Evolutionary conservation across 2,329 filamentous ascomycete species (phyloP).

Genomic region (Ilyonectria mors-panacis): DNA sequence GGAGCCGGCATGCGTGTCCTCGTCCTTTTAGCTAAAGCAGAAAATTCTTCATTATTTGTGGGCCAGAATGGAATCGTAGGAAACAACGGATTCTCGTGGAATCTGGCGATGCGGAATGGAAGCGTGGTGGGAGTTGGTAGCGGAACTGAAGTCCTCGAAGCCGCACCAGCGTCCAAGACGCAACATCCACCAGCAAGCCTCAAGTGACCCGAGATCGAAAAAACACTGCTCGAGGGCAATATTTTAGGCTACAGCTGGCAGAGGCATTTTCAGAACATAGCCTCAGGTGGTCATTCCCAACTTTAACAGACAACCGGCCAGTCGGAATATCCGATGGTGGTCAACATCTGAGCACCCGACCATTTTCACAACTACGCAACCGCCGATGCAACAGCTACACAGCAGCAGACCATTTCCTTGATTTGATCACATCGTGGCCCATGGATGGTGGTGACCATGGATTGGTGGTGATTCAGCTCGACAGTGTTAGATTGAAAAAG

Average conservation of each 20-base stretch:
- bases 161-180: background rate
- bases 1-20: constrained; percentile 4
- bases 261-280: background rate
- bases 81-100: background rate
- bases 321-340: background rate
- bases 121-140: background rate
- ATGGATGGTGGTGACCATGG: background rate
- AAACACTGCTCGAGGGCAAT: background rate
- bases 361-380: background rate
- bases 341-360: background rate
- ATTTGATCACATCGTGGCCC: background rate
- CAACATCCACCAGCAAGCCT: background rate
- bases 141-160: background rate
- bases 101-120: background rate
- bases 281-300: background rate
- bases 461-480: background rate
- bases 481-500: background rate
- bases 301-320: background rate
- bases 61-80: background rate
- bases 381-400: background rate
- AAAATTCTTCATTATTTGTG: constrained; percentile 9
- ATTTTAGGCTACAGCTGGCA: background rate
- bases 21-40: constrained; percentile 1
- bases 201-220: background rate
- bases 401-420: background rate